Evolutionary conservation across 768 basidiomycete genomes (phyloP), one percentile per base, ranked within the genome.

Genomic region (Antrodiella citrinella): DNA sequence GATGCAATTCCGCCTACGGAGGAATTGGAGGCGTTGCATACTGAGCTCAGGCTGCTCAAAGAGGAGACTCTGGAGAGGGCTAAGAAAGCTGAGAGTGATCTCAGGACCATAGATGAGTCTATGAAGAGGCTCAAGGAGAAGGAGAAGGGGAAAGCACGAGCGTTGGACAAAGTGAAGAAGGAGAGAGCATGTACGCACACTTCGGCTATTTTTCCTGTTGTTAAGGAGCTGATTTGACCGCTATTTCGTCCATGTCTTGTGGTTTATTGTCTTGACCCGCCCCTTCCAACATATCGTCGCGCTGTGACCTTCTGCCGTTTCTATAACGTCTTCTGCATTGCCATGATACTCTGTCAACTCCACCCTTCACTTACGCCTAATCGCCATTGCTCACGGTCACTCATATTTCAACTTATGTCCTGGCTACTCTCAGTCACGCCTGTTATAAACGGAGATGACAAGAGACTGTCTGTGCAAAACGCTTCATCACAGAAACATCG

Each of bases 81-180:
- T 38, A 81, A 76, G 72, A 89, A 87, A 70, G 89, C 87, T 0
- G 77, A 76, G 25, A 80, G 84, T 60, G 88, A 91, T 72, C 68
- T 87, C 57, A 77, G 74, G 62, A 74, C 78, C 48, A 81, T 91
- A 57, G 80, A 86, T 54, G 86, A 85, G 66, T 84, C 82, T 45
- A 82, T 86, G 77, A 77, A 79, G 48, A 76, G 78, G 52, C 75
- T 88, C 69, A 85, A 79, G 68, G 87, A 88, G 69, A 82, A 78
- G 65, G 84, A 80, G 65, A 77, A 72, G 68, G 84, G 84, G 0
- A 89, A 88, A 63, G 79, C 76, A 0, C 89, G 87, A 64, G 79
- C 76, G 47, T 63, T 80, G 41, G 85, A 86, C 50, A 86, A 78
- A 67, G 71, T 82, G 53, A 86, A 84, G 69, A 75, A 80, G 46